These are phyloP conservation scores for Rosa lucieae DNA, from an alignment of 306 rosid species.

Conservation along the genomic window DNA sequence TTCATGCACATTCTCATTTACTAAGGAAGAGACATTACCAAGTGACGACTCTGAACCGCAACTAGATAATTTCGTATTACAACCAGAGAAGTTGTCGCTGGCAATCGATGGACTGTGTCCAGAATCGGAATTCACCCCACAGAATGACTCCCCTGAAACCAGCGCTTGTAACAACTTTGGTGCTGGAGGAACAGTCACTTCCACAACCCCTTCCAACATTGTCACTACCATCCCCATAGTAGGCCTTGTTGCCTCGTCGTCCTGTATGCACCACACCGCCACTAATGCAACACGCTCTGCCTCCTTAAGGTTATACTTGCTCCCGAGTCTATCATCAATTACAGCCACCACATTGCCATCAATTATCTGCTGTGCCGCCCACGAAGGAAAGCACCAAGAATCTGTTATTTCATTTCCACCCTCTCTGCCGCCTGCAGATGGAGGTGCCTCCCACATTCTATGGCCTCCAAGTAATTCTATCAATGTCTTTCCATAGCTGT, in stretches of 20 bases:
- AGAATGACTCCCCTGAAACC: slow-evolving; percentile 75
- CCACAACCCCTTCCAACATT: slow-evolving; percentile 78
- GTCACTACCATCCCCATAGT: slow-evolving; percentile 76
- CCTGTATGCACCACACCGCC: slow-evolving; percentile 96
- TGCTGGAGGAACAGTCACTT: slow-evolving; percentile 58
- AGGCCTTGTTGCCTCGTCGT: slow-evolving; percentile 70
- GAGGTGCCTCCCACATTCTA: slow-evolving; percentile 57
- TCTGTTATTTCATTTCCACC: slow-evolving; percentile 35
- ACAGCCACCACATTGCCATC: slow-evolving; percentile 56
- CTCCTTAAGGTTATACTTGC: slow-evolving; percentile 49
- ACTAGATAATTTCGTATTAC: slow-evolving; percentile 41
- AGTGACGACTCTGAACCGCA: slow-evolving; percentile 52
- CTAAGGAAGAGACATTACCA: slow-evolving; percentile 44
- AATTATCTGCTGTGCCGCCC: slow-evolving; percentile 71
- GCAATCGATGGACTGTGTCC: slow-evolving; percentile 30
- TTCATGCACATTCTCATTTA: slow-evolving; percentile 38
- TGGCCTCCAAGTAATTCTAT: slow-evolving; percentile 73
- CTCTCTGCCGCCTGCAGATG: slow-evolving; percentile 35
- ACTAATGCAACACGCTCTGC: slow-evolving; percentile 59
- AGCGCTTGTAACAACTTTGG: slow-evolving; percentile 81
- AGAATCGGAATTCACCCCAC: slow-evolving; percentile 52
- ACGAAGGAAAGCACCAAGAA: slow-evolving; percentile 87
- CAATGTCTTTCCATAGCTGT: slow-evolving; percentile 86
- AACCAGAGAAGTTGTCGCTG: slow-evolving; percentile 39
- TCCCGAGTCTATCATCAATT: slow-evolving; percentile 57